Percentiles rank a stretch among this genome's conserved stretches.
Conservation (phyloP, 495 filamentous ascomycete genomes). For the Parachaetomium inaequale region DNA sequence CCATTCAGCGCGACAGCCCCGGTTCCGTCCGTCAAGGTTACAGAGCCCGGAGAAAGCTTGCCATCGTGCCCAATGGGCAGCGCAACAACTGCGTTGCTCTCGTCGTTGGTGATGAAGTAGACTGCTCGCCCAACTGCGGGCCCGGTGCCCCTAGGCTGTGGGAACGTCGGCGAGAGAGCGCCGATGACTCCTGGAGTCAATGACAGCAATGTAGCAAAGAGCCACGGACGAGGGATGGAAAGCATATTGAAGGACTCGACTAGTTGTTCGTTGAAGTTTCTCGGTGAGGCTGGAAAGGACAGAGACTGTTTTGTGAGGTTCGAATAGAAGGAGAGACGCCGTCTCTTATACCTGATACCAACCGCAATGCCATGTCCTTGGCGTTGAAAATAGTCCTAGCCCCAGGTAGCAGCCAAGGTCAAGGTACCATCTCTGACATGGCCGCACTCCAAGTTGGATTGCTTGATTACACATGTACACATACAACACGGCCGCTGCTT, state of each 20-base stretch:
- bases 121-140: constrained; percentile 35
- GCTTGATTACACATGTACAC: not conserved
- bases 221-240: not conserved
- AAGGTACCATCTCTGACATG: too few relatives aligned
- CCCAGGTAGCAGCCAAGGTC: too few relatives aligned
- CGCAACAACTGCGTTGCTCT: constrained; percentile 45
- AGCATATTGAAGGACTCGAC: not conserved
- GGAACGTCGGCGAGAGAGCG: not conserved
- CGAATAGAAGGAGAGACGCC: not conserved
- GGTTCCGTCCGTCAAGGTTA: constrained; percentile 38
- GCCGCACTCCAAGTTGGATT: not conserved
- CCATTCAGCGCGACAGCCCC: constrained; percentile 37
- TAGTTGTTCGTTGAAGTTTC: not conserved
- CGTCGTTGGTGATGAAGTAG: constrained; percentile 51
- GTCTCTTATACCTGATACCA: not conserved
- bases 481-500: too few relatives aligned
- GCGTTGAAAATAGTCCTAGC: too few relatives aligned
- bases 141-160: not conserved
- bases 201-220: not conserved
- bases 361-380: not conserved
- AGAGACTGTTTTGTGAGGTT: not conserved
- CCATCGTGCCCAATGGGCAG: constrained; percentile 46
- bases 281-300: too few relatives aligned
- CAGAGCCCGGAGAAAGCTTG: constrained; percentile 36
- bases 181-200: not conserved